Conservation (phyloP, 2,329 filamentous ascomycete genomes). For the Beauveria scarabaeidicola region DNA sequence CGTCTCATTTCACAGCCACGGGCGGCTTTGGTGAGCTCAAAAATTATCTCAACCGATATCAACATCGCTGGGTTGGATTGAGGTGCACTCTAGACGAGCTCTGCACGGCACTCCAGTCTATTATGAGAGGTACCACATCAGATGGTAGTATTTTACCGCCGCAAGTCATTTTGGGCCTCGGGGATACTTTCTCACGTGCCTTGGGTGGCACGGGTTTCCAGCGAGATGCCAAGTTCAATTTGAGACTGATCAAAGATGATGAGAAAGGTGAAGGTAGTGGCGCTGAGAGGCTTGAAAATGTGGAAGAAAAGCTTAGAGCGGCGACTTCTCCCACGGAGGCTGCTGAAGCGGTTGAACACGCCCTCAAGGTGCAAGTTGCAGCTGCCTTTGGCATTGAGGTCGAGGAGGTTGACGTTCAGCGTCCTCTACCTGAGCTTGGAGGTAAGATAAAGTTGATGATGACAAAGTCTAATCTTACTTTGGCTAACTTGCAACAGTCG, state of each 20-base stretch:
- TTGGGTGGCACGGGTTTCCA: not conserved
- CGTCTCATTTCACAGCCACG: constrained; percentile 12
- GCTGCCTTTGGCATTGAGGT: not conserved
- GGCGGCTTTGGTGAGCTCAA: constrained; percentile 12
- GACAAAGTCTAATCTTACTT: not conserved
- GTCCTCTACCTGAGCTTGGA: constrained; percentile 5
- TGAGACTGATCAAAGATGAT: not conserved
- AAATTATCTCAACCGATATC: constrained; percentile 11
- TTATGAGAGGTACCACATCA: constrained; percentile 8
- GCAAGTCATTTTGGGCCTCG: constrained; percentile 10
- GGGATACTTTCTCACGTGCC: not conserved
- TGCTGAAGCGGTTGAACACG: not conserved
- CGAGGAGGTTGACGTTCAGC: constrained; percentile 6
- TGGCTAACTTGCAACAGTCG: constrained; percentile 2
- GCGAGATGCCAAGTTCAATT: constrained; percentile 6
- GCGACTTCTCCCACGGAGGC: not conserved
- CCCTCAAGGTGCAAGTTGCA: constrained; percentile 4
- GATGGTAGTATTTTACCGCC: not conserved
- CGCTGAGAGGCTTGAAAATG: not conserved
- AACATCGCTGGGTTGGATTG: constrained; percentile 11
- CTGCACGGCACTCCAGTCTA: not conserved
- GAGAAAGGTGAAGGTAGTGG: not conserved
- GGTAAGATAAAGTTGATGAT: not conserved
- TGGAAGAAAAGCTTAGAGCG: not conserved
- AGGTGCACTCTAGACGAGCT: constrained; percentile 2